phyloP scores from a whole-genome alignment of 306 rosid genomes.

The Fragaria iinumae region DNA sequence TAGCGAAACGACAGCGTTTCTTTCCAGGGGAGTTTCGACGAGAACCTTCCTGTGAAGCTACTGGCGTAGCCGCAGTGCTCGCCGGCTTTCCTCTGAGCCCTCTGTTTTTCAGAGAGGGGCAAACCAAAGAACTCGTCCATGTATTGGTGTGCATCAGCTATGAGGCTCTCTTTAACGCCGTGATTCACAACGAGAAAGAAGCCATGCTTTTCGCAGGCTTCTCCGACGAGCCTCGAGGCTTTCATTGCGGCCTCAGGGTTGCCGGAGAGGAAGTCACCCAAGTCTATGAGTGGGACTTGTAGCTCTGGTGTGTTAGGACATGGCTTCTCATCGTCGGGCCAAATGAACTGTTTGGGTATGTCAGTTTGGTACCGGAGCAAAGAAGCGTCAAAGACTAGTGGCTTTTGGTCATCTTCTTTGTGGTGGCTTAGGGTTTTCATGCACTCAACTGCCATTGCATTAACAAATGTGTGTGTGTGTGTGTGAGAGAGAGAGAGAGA shows the following conservation, averaged over 20 bases:
- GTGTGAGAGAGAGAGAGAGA: neutral
- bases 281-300: constrained; percentile 61
- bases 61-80: constrained; percentile 96
- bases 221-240: constrained; percentile 55
- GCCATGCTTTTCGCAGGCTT: constrained; percentile 80
- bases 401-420: constrained; percentile 27
- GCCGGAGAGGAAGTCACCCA: constrained; percentile 56
- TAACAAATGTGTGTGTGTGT: constrained; percentile 9
- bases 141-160: constrained; percentile 58
- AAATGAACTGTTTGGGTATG: constrained; percentile 76
- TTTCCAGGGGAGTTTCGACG: constrained; percentile 92
- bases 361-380: constrained; percentile 40
- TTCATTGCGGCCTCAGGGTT: constrained; percentile 44
- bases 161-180: constrained; percentile 52
- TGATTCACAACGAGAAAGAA: constrained; percentile 86
- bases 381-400: constrained; percentile 72
- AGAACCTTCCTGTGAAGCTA: constrained; percentile 88
- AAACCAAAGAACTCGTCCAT: constrained; percentile 68
- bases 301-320: constrained; percentile 49
- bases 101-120: constrained; percentile 74
- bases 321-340: constrained; percentile 92
- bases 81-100: constrained; percentile 72
- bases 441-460: constrained; percentile 69
- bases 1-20: constrained; percentile 77
- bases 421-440: constrained; percentile 17